phyloP scores from a whole-genome alignment of 805 yeast species.

The Candida taoyuanica region DNA sequence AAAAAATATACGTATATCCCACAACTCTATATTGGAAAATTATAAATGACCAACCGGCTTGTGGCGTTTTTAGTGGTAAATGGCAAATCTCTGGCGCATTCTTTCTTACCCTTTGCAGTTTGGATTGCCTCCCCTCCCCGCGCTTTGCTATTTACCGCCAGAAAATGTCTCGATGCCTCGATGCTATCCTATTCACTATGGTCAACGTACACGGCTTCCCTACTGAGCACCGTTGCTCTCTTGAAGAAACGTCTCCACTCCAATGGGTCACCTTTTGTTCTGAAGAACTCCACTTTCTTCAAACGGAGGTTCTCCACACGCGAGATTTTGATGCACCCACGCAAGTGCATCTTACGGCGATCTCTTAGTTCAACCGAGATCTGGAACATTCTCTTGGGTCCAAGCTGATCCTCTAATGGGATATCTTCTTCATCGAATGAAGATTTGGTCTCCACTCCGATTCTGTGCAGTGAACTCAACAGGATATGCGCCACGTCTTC shows the following conservation, averaged over 20 bases:
- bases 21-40: too few species aligned
- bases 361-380: conserved; percentile 37
- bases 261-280: conserved; percentile 60
- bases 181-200: conserved; percentile 3
- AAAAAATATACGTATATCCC: too few species aligned
- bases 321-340: conserved; percentile 43
- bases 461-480: conserved; percentile 37
- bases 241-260: conserved; percentile 72
- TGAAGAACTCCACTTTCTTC: conserved; percentile 50
- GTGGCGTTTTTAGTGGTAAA: too few species aligned
- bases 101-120: too few species aligned
- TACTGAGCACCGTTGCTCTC: conserved; percentile 49
- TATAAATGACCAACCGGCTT: too few species aligned
- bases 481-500: conserved; percentile 40
- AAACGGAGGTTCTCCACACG: conserved; percentile 34
- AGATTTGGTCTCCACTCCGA: conserved; percentile 34
- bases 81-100: too few species aligned
- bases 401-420: conserved; percentile 9
- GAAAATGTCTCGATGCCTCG: background rate
- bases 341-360: conserved; percentile 38
- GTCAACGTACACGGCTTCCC: conserved; percentile 49
- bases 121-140: too few species aligned
- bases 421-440: conserved; percentile 14
- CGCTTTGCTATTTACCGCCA: background rate
- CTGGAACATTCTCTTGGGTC: conserved; percentile 13